Conservation (phyloP, 78 protist species). For the Pirum gemmata region DNA sequence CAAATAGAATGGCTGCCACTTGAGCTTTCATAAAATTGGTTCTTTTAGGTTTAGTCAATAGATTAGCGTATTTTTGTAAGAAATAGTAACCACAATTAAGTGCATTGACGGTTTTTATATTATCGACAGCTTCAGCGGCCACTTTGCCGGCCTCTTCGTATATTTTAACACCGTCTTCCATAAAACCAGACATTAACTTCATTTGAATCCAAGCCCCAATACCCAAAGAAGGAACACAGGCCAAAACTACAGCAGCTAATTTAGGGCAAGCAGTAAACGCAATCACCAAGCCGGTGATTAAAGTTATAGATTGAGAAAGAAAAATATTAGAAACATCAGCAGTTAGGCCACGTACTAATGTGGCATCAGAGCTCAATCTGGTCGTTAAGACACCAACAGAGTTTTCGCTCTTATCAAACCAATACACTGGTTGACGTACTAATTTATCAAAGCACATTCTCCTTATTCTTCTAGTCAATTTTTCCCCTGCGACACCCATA, state of each 20-base stretch:
- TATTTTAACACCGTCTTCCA: conserved; percentile 39
- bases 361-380: conserved; percentile 67
- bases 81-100: neutral
- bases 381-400: conserved; percentile 64
- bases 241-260: conserved; percentile 65
- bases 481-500: neutral
- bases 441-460: conserved; percentile 12
- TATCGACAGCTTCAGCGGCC: conserved; percentile 27
- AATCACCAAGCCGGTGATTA: conserved; percentile 37
- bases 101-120: conserved; percentile 46
- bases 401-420: conserved; percentile 61
- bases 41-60: neutral
- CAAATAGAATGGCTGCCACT: conserved; percentile 60
- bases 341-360: conserved; percentile 5
- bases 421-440: conserved; percentile 59
- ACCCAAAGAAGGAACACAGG: conserved; percentile 61
- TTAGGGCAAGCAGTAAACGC: conserved; percentile 52
- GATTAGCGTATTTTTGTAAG: neutral
- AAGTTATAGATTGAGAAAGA: neutral
- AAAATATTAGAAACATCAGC: too few species aligned
- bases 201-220: conserved; percentile 58
- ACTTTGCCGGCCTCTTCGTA: conserved; percentile 61
- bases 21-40: neutral
- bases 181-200: conserved; percentile 49
- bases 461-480: neutral